phyloP scores from a whole-genome alignment of 768 basidiomycete genomes.

The Galerina marginata region DNA sequence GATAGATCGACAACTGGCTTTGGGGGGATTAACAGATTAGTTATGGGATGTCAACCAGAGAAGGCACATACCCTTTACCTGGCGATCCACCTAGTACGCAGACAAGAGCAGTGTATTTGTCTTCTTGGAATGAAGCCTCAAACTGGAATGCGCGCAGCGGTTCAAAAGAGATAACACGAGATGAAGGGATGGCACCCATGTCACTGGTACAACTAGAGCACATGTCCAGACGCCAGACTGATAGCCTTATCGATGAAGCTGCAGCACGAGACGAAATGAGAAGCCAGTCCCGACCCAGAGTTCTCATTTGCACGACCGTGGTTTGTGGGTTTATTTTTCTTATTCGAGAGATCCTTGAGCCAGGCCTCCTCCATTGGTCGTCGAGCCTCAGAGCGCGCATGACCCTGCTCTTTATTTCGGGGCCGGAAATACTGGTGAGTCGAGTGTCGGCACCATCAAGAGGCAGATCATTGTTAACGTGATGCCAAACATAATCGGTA shows the following conservation, averaged over 20 bases:
- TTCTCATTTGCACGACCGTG: slow-evolving; percentile 50
- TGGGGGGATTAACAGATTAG: background rate
- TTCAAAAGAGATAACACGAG: slow-evolving; percentile 32
- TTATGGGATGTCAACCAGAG: background rate
- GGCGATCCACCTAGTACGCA: slow-evolving; percentile 24
- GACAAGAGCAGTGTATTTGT: slow-evolving; percentile 25
- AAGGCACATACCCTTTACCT: slow-evolving; percentile 18
- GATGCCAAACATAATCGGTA: slow-evolving; percentile 63
- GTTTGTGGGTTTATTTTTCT: slow-evolving; percentile 42
- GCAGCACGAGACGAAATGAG: slow-evolving; percentile 43
- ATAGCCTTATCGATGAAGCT: slow-evolving; percentile 37
- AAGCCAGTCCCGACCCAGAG: slow-evolving; percentile 56
- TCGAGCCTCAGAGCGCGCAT: slow-evolving; percentile 55
- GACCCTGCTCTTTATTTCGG: slow-evolving; percentile 45
- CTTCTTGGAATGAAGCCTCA: slow-evolving; percentile 35
- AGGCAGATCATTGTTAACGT: slow-evolving; percentile 50
- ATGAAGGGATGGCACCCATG: slow-evolving; percentile 15
- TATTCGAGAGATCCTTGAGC: slow-evolving; percentile 39
- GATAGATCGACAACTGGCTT: slow-evolving; percentile 8
- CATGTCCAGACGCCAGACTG: slow-evolving; percentile 44
- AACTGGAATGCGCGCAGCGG: slow-evolving; percentile 37
- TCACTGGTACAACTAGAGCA: background rate
- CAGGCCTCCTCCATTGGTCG: slow-evolving; percentile 50
- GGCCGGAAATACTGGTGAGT: slow-evolving; percentile 39
- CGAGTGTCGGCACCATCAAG: slow-evolving; percentile 40